Evolutionary conservation across 192 early-diverging fungal species (phyloP), one percentile per base, ranked within the genome.

Genomic region (Umbelopsis sp.): DNA sequence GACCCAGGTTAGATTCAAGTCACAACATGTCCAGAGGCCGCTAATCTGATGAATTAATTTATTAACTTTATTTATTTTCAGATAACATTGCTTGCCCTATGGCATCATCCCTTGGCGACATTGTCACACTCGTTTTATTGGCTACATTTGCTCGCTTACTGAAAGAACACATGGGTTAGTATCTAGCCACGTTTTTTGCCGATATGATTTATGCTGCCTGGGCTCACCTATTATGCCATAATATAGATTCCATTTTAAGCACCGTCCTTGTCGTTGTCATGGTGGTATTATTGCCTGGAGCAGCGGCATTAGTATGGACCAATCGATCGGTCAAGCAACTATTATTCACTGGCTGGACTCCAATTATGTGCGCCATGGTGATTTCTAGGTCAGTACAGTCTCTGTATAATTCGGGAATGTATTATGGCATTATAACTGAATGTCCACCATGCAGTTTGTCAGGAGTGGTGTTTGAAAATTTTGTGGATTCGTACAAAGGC

Each of bases 41-140:
- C 38, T n/a, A 24, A 32, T 24, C 25, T 21, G 21, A 47, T 17
- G 16, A 9, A n/a, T 43, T 24, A 25, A 16, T 68, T 53, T 45
- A 16, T 45, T 2, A 32, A 72, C 34, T 45, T 21, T 59, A 14
- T 24, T 10, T 25, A 26, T 29, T 20, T 43, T 25, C 73, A 85
- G 85, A 92, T 72, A 92, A 92, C 69, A 91, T 92, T 71, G 91
- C 90, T 17, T 91, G 89, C 45, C 91, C 91, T 20, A 71, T 92
- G 72, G 91, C 90, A 25, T 90, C 91, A 7, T 84, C 84, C 2
- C 74, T 89, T 73, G 91, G 91, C 26, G 91, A 92, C 79, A 82
- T 92, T 52, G 80, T 91, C 5, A 92, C 90, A 0, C 71, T 92
- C 51, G 74, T 90, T 29, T 77, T 90, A 21, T 73, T 92, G 53